Base-by-base conservation (phyloP, 2,329 filamentous ascomycete genomes). In the Septoria linicola region DNA sequence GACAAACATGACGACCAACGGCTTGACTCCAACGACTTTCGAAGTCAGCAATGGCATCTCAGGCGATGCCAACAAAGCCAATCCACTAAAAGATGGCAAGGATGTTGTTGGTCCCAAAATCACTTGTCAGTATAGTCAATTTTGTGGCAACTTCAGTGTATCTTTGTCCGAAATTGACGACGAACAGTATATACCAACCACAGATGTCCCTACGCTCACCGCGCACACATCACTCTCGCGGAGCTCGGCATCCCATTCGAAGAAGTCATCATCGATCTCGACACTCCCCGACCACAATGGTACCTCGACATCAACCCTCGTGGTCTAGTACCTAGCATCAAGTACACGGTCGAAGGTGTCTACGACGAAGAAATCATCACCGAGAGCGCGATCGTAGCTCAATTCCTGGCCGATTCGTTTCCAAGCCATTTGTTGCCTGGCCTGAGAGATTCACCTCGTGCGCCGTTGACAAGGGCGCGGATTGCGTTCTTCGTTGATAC, bases 291-390 rank as follows among this genome's bases (percentile, higher is more conserved):
- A 8, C 82, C 85, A 21, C 74, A 80, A 31, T 88, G 84, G 75
- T 93, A 92, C 66, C 78, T 93, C 5, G 75, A 84, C 42, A 73
- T 93, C 66, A 91, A 92, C 72, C 87, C 88, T 20, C 82, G 87
- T 50, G 89, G 89, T 11, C 80, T 90, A 2, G 87, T 93, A 3
- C 88, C 89, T 0, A 73, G 82, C 0, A 72, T 93, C 49, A 78
- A 80, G 19, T 85, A 86, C 73, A 77, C 82, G 56, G 58, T 66
- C 8, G 77, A 76, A 54, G 68, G 64, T 21, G 19, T 63, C 8
- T 42, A 67, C n/a, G 66, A 72, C 31, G 70, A 72, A 31, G 77
- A 86, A 56, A 84, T 88, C 66, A 76, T 93, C 63, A 82, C 80
- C 46, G 88, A 93, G 68, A 89, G 85, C 2, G 82, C 74, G 57